Conservation (phyloP, 1,284 basidiomycete genomes). For the Tranzscheliella williamsii region DNA sequence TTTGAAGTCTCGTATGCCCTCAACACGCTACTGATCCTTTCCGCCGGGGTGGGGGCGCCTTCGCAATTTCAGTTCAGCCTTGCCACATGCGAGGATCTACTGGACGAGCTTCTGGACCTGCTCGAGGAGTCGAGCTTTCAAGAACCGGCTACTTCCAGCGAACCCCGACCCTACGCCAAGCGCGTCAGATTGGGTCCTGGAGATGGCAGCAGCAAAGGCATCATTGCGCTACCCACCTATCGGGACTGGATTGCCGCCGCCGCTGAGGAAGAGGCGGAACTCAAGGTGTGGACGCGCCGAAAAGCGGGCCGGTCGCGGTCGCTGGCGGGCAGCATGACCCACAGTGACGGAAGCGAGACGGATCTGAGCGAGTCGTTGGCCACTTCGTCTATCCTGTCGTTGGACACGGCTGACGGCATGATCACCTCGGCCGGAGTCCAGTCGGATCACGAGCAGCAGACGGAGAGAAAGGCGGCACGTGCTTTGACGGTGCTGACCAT, state of each 20-base stretch:
- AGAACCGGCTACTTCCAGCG: constrained; percentile 51
- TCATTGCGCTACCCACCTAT: constrained; percentile 32
- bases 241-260: constrained; percentile 50
- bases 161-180: not conserved
- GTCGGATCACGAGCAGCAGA: constrained; percentile 29
- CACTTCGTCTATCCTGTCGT: constrained; percentile 4
- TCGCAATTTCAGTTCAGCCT: constrained; percentile 71
- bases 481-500: constrained; percentile 77
- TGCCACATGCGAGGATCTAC: constrained; percentile 74
- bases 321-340: constrained; percentile 11
- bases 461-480: constrained; percentile 65
- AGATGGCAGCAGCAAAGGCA: not conserved
- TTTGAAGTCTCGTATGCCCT: constrained; percentile 86
- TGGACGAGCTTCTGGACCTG: constrained; percentile 84
- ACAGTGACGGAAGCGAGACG: not conserved
- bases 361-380: constrained; percentile 8
- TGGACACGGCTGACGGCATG: constrained; percentile 8
- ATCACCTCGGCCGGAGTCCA: constrained; percentile 26
- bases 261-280: constrained; percentile 50
- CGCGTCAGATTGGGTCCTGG: not conserved
- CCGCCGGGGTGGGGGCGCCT: constrained; percentile 67
- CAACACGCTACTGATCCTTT: constrained; percentile 83
- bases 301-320: constrained; percentile 19
- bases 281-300: constrained; percentile 38
- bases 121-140: constrained; percentile 79